A percentile compares a stretch with the other conserved stretches of the same genome.
phyloP scores from a whole-genome alignment of 495 filamentous ascomycete species.

The Symbiotaphrina buchneri region DNA sequence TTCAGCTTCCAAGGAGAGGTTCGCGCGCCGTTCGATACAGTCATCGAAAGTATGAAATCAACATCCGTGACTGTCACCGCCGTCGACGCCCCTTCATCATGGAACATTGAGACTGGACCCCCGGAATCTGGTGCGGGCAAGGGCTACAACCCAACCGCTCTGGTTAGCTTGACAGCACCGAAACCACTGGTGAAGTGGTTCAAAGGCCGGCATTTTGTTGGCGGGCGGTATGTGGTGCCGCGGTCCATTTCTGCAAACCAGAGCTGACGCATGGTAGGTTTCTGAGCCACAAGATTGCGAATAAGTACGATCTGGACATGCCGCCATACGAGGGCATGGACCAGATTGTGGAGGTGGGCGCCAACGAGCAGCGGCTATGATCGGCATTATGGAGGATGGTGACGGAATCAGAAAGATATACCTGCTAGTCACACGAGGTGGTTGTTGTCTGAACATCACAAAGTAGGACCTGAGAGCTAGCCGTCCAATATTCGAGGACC shows the following conservation, averaged over 20 bases:
- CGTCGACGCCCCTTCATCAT: slow-evolving; percentile 81
- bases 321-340: slow-evolving; percentile 57
- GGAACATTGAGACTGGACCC: slow-evolving; percentile 77
- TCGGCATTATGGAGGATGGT: neutral
- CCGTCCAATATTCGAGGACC: no score
- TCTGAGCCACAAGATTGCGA: slow-evolving; percentile 49
- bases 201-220: slow-evolving; percentile 69
- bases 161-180: slow-evolving; percentile 83
- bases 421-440: no score
- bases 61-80: slow-evolving; percentile 59
- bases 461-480: no score
- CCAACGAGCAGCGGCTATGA: neutral
- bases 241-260: no score
- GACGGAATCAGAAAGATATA: no score
- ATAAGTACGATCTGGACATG: slow-evolving; percentile 71
- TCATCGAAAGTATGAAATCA: slow-evolving; percentile 54
- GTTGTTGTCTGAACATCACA: no score
- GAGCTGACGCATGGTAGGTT: slow-evolving; percentile 45
- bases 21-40: slow-evolving; percentile 65
- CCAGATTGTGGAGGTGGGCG: neutral
- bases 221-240: slow-evolving; percentile 54
- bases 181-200: slow-evolving; percentile 82
- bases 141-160: slow-evolving; percentile 49
- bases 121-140: slow-evolving; percentile 56
- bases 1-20: slow-evolving; percentile 90